phyloP scores from a whole-genome alignment of 495 filamentous ascomycete genomes.

The Penicillium bovifimosum region DNA sequence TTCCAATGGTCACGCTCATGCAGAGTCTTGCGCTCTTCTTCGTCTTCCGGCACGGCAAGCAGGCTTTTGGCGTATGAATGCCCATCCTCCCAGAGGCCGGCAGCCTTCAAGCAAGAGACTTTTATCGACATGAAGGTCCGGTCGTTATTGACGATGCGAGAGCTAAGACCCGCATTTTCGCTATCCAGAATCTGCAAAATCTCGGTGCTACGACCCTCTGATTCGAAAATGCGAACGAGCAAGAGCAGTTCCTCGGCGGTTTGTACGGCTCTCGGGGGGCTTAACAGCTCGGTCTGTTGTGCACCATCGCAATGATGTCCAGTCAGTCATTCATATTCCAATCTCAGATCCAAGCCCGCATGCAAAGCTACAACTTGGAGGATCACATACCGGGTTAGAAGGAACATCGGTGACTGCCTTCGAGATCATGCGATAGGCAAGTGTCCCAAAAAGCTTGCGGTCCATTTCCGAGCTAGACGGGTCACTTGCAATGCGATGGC shows the following conservation, averaged over 20 bases:
- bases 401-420: conserved; percentile 52
- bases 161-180: conserved; percentile 45
- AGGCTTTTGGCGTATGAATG: conserved; percentile 39
- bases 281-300: conserved; percentile 37
- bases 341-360: background rate
- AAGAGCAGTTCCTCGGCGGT: conserved; percentile 50
- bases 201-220: conserved; percentile 42
- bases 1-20: conserved; percentile 53
- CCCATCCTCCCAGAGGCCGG: conserved; percentile 42
- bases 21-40: conserved; percentile 29
- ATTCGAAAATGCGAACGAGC: conserved; percentile 47
- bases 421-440: conserved; percentile 56
- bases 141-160: conserved; percentile 48
- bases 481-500: conserved; percentile 36
- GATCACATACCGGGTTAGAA: conserved; percentile 34
- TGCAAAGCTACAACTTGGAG: too few species aligned
- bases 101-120: conserved; percentile 39
- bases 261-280: conserved; percentile 48
- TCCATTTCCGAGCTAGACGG: conserved; percentile 41
- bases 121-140: conserved; percentile 45
- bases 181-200: conserved; percentile 47
- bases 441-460: conserved; percentile 49
- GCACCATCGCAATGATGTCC: background rate
- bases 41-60: conserved; percentile 32
- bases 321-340: background rate